Evolutionary conservation across 225 moss, liverwort and hornwort species (phyloP).

Genomic region (Physcomitrium patens): DNA sequence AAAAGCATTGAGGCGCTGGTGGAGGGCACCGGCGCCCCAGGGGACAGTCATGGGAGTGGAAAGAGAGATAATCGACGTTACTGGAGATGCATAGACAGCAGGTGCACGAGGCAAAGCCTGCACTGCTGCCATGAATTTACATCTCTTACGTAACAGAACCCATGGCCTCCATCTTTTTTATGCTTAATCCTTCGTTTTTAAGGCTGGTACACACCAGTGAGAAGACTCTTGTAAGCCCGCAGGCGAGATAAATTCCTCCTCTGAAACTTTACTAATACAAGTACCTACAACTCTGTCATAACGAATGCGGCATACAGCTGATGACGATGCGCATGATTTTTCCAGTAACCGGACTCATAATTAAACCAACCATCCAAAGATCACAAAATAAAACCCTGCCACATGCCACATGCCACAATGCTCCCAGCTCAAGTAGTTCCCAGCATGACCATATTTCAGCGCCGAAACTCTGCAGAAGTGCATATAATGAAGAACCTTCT

Average conservation of each 20-base stretch:
- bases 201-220: not conserved
- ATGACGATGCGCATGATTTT: too few species aligned
- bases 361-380: not conserved
- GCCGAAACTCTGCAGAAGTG: too few species aligned
- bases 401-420: conserved; percentile 1
- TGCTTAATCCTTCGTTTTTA: conserved; percentile 15
- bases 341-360: not conserved
- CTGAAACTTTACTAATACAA: not conserved
- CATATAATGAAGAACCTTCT: not conserved
- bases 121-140: conserved; percentile 55
- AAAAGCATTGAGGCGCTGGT: conserved; percentile 63
- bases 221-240: conserved; percentile 5
- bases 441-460: not conserved
- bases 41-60: conserved; percentile 44
- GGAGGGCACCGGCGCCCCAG: conserved; percentile 67
- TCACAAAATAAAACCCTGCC: not conserved
- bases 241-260: not conserved
- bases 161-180: conserved; percentile 24
- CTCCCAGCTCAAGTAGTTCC: not conserved
- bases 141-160: conserved; percentile 13
- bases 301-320: not conserved
- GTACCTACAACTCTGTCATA: not conserved
- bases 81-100: conserved; percentile 42
- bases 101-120: conserved; percentile 40
- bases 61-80: conserved; percentile 15